Base-by-base conservation (phyloP, 78 protist genomes). In the Capsaspora owczarzaki region DNA sequence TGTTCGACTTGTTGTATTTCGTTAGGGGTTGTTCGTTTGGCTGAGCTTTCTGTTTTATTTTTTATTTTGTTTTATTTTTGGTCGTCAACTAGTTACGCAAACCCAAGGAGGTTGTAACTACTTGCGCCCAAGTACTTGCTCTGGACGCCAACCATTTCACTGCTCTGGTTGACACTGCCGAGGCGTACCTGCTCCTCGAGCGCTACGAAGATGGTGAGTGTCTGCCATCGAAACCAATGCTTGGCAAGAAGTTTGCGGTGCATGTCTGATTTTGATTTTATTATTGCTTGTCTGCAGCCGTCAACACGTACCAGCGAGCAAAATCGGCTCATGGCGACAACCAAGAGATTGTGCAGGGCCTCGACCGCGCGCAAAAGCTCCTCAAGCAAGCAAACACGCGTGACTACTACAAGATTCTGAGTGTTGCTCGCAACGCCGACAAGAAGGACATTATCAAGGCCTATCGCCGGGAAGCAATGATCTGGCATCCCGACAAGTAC, bases 351-450 rank as follows among this genome's bases (percentile, higher is more conserved):
- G 12, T 31, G 4, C 41, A 61, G 40, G 70, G 70, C 33, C 23
- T 61, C 31, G 12, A 61, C 16, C 70, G 70, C 40, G 70, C 70
- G 40, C 70, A 61, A 40, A 5, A 22, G 16, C 23, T 61, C 31
- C 19, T 31, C 29, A 61, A 61, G 12, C 5, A 61, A 1, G 3
- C 40, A 12, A 61, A 61, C 29, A 20, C 5, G 16, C 70, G 70
- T 14, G 70, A 61, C 70, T 61, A 61, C 70, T 61, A 61, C 70
- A 61, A 61, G 70, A 61, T 61, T 33, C 40, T 61, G 33, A 40
- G 70, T 40, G 40, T 61, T 14, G 19, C 70, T 2, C 70, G 70
- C 33, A 61, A 2, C 29, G 70, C 70, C 8, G 4, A 2, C 10
- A 61, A 61, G 70, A 1, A 33, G 42, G 70, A 27, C 70, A 12